Evolutionary conservation across 805 yeast species (phyloP).

Genomic region (Metschnikowia orientalis): DNA sequence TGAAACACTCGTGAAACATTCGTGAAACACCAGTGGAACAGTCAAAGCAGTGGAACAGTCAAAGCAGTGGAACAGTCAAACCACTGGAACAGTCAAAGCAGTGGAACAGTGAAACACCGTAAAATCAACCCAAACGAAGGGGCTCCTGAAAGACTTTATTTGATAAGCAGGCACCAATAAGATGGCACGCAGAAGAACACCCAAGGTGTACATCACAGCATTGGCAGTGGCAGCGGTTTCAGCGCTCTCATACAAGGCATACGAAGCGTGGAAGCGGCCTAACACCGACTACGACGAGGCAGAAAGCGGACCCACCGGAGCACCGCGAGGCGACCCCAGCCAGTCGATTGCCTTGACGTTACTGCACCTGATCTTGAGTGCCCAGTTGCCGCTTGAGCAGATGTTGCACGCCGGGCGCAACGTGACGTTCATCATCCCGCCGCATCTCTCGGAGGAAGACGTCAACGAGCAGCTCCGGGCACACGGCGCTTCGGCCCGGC

Average conservation of each 20-base stretch:
- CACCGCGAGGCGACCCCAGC: slow-evolving; percentile 18
- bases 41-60: no score
- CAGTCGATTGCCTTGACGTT: slow-evolving; percentile 40
- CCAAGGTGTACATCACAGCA: slow-evolving; percentile 30
- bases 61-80: no score
- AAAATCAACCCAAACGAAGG: no score
- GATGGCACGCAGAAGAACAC: slow-evolving; percentile 22
- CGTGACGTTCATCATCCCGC: slow-evolving; percentile 42
- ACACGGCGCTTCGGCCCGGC: slow-evolving; percentile 19
- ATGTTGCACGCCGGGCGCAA: slow-evolving; percentile 35
- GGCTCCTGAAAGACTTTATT: no score
- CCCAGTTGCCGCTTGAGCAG: slow-evolving; percentile 35
- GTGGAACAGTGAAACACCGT: no score
- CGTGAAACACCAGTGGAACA: no score
- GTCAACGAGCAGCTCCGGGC: slow-evolving; percentile 18
- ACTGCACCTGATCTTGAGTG: slow-evolving; percentile 36
- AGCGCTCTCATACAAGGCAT: slow-evolving; percentile 32
- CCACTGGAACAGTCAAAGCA: no score
- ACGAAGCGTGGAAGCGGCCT: slow-evolving; percentile 17
- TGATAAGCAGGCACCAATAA: background rate
- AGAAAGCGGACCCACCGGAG: background rate
- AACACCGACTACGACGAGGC: background rate
- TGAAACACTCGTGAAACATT: no score
- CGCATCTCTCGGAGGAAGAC: slow-evolving; percentile 38
- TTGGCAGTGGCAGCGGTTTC: slow-evolving; percentile 33